Base-by-base conservation (phyloP, 2,329 filamentous ascomycete genomes). In the Sporothrix protearum region DNA sequence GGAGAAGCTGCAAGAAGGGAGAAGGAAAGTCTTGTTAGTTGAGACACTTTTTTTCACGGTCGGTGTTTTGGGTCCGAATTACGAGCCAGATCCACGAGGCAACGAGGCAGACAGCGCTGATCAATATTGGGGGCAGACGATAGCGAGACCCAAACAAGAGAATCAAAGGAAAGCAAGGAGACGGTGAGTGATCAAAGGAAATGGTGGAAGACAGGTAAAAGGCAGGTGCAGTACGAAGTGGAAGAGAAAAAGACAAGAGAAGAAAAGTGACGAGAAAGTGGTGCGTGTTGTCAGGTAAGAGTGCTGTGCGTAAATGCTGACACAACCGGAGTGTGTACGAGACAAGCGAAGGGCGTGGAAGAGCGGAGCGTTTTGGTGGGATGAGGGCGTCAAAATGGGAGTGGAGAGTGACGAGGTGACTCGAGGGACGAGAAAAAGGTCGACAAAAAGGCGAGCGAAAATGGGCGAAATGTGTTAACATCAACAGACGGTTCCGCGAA, bases 31-130 rank as follows among this genome's bases (percentile, higher is more conserved):
- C 1, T 4, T 25, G 68, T 69, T 55, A 69, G 68, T 53, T 45
- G 53, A 69, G 39, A 7, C 19, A n/a, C 47, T 33, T 25, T 30
- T 47, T 36, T 22, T 47, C 4, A 2, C 16, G 8, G 33, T 19
- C 25, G 6, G 14, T 30, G 57, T 22, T 49, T 47, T 33, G 42
- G 25, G 63, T n/a, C 25, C 8, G 42, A 12, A 33, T 66, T 49
- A 49, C n/a, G 16, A 42, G 63, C 63, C 14, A 66, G 16, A 66
- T 59, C 39, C 33, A 45, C 67, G 39, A 53, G 53, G 67, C 51
- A 59, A 42, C 36, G 67, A 69, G 39, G 36, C 51, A 59, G 53
- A 59, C 51, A 39, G 25, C 45, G 67, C 33, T 57, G 51, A 69
- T 19, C 30, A 55, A 55, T 68, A 39, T 28, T 55, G 47, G 66